These are phyloP conservation scores for Trichosporon inkin DNA, from an alignment of 1,284 basidiomycete species.

Conservation along the genomic window DNA sequence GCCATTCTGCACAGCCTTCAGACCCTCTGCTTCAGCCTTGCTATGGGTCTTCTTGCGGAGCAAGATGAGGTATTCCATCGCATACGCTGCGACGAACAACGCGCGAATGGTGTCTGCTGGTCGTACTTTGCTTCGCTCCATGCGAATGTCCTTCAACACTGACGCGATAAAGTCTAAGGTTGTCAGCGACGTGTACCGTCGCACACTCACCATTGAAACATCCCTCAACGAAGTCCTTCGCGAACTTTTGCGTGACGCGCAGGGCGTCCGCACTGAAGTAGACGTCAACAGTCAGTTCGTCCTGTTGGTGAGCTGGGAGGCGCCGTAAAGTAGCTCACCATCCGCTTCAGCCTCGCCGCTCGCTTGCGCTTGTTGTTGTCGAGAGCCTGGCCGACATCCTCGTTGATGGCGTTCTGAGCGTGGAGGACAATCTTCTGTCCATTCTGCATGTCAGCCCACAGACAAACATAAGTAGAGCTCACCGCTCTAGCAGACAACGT, in stretches of 20 bases:
- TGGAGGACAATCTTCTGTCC: conserved; percentile 63
- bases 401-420: conserved; percentile 71
- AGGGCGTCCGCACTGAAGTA: conserved; percentile 64
- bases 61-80: conserved; percentile 78
- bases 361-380: conserved; percentile 71
- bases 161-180: conserved; percentile 69
- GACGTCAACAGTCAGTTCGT: conserved; percentile 51
- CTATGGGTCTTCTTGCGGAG: conserved; percentile 40
- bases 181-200: conserved; percentile 6
- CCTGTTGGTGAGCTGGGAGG: conserved; percentile 37
- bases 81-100: conserved; percentile 77
- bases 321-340: conserved; percentile 25
- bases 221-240: conserved; percentile 66
- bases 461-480: conserved; percentile 8
- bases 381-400: conserved; percentile 69
- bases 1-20: conserved; percentile 12
- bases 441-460: conserved; percentile 31
- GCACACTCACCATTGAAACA: conserved; percentile 74
- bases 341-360: conserved; percentile 59
- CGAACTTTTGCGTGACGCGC: conserved; percentile 62
- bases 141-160: conserved; percentile 85
- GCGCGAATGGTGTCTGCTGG: conserved; percentile 84
- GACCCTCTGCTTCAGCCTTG: conserved; percentile 13
- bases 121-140: conserved; percentile 80
- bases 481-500: conserved; percentile 74